Percentiles rank a stretch among this genome's conserved stretches.
Evolutionary conservation across 2,329 filamentous ascomycete species (phyloP).

Genomic region (Knoxdaviesia proteae): DNA sequence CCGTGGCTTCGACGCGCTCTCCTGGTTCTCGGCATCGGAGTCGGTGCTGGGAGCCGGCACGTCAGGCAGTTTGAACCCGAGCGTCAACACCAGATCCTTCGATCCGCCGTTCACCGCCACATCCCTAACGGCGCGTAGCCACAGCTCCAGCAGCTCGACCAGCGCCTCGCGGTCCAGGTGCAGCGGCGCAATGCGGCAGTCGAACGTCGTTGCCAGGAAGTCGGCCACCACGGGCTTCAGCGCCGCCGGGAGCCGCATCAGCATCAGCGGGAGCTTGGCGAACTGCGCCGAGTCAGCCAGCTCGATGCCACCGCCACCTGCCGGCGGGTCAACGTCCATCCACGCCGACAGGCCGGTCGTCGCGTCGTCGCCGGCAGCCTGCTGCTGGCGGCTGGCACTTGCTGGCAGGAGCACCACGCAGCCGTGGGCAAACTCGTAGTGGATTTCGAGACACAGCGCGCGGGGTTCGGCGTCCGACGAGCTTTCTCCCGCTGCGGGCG

Average conservation of each 20-base stretch:
- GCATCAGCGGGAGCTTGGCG: conserved; percentile 26
- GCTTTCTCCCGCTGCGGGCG: background rate
- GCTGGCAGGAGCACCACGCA: conserved; percentile 27
- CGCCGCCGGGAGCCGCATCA: conserved; percentile 32
- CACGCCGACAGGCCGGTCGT: background rate
- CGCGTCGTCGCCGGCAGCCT: conserved; percentile 2
- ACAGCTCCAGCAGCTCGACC: conserved; percentile 26
- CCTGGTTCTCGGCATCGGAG: conserved; percentile 1
- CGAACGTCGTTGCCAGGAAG: conserved; percentile 31
- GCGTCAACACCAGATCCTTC: conserved; percentile 27
- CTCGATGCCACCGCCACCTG: background rate
- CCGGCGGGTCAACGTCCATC: background rate
- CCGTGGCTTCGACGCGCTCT: conserved; percentile 4
- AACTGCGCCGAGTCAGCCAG: conserved; percentile 14
- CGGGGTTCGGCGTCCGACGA: conserved; percentile 1
- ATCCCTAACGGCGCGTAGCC: conserved; percentile 16
- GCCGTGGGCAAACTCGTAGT: conserved; percentile 31
- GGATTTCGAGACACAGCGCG: conserved; percentile 24
- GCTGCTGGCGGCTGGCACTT: background rate
- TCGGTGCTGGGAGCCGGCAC: background rate
- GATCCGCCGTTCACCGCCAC: conserved; percentile 13
- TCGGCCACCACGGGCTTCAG: conserved; percentile 26
- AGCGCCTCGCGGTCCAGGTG: conserved; percentile 28
- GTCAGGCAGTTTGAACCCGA: conserved; percentile 25
- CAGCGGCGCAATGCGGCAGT: conserved; percentile 31